Conservation (phyloP, 2,329 filamentous ascomycete genomes). For the Talaromyces sp. region DNA sequence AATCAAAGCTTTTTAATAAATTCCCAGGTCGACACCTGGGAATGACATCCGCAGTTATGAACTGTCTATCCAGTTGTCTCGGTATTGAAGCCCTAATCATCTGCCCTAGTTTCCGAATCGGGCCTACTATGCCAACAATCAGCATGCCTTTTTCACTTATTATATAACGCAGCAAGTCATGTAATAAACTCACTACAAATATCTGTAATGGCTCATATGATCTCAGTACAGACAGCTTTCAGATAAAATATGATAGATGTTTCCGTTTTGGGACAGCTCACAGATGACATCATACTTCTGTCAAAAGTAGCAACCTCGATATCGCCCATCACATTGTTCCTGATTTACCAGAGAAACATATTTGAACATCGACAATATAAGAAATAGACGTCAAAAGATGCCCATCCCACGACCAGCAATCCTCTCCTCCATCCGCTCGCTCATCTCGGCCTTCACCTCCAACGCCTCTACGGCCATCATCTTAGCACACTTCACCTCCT, state of each 20-base stretch:
- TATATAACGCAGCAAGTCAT: too few relatives aligned
- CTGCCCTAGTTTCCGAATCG: background rate
- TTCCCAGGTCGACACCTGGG: too few relatives aligned
- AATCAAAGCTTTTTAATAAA: too few relatives aligned
- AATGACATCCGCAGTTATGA: too few relatives aligned
- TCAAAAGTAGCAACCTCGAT: background rate
- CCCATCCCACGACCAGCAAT: constrained; percentile 22
- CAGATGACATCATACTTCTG: constrained; percentile 9
- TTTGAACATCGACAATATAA: background rate
- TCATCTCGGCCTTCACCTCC: constrained; percentile 33
- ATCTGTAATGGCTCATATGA: too few relatives aligned
- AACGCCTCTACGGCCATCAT: constrained; percentile 22
- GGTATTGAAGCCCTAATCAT: background rate
- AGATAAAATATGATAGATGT: background rate
- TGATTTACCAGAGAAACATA: background rate
- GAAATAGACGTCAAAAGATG: background rate
- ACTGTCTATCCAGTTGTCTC: background rate
- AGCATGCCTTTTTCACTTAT: background rate
- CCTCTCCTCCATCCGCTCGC: constrained; percentile 25
- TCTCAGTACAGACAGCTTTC: background rate
- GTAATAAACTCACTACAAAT: too few relatives aligned
- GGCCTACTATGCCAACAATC: background rate
- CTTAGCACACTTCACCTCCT: constrained; percentile 35
- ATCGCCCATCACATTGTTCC: background rate
- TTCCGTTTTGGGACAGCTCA: constrained; percentile 3